Base-by-base conservation (phyloP, 768 basidiomycete genomes). In the Pisolithus tinctorius region DNA sequence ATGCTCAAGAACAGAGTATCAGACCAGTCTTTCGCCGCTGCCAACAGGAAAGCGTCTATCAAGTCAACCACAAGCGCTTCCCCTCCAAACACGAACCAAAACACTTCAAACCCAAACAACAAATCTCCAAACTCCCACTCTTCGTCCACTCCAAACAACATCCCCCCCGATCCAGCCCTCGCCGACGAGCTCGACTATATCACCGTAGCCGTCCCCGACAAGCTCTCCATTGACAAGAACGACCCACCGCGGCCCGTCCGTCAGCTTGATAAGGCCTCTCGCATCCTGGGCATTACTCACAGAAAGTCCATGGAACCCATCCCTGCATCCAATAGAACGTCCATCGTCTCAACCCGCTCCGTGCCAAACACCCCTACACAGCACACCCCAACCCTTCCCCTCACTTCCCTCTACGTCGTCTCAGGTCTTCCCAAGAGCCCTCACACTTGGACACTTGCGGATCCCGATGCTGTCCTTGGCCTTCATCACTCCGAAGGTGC, bases 351-450 rank as follows among this genome's bases (percentile, higher is more conserved):
- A 20, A 86, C 83, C 49, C 72, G 83, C 45, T 69, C 68, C 13
- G 68, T 52, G 26, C 66, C 66, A 27, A 63, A 60, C 47, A 74
- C 81, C 1, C 70, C 79, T 39, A 72, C 81, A 13, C 80, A 86
- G n/a, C 77, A 82, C 60, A 71, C 74, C 9, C 85, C 88, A 11
- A 81, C 86, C 26, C 74, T 84, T 45, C 87, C 88, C 27, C 80
- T 91, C 55, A 84, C 88, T 1, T 88, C 86, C 30, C 81, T 91
- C 58, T 91, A 91, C 66, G 85, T 91, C 59, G 88, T 91, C 29
- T 89, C 88, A 1, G 92, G 93, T 10, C 78, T 95, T 29, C 88
- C 90, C 16, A 93, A 93, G 67, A 85, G 85, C 29, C 89, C 91
- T 1, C 82, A 89, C 65, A 91, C 87, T 10, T 94, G 93, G 91